phyloP scores from a whole-genome alignment of 805 yeast species.

The Ogataea trehalophila region DNA sequence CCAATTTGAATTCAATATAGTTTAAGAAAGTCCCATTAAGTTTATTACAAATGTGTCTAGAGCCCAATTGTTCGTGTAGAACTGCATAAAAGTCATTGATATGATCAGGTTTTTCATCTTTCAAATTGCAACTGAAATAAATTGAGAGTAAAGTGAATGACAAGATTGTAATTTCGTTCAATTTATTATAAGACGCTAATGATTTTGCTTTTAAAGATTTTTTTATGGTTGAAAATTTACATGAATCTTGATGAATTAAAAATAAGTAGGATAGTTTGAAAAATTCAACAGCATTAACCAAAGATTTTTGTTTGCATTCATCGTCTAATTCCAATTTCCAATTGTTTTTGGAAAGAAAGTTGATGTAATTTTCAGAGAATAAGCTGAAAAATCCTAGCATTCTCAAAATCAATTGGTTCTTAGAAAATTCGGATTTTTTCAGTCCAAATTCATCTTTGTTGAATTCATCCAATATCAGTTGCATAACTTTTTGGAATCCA shows the following conservation, averaged over 20 bases:
- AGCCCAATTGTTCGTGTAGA: constrained; percentile 73
- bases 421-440: constrained; percentile 26
- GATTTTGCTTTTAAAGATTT: constrained; percentile 42
- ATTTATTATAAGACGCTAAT: constrained; percentile 35
- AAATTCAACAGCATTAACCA: constrained; percentile 25
- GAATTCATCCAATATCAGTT: constrained; percentile 37
- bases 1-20: constrained; percentile 51
- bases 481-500: constrained; percentile 50
- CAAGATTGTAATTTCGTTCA: constrained; percentile 43
- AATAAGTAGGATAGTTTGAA: constrained; percentile 45
- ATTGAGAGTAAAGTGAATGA: constrained; percentile 34
- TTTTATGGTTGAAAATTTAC: constrained; percentile 32
- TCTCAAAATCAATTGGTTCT: constrained; percentile 41
- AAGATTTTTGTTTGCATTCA: constrained; percentile 1
- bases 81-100: constrained; percentile 47
- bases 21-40: constrained; percentile 58
- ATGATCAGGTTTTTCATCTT: constrained; percentile 16
- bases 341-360: constrained; percentile 19
- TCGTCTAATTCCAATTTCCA: constrained; percentile 35
- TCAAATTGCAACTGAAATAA: constrained; percentile 29
- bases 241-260: constrained; percentile 49
- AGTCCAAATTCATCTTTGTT: constrained; percentile 20
- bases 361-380: constrained; percentile 37
- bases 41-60: constrained; percentile 61
- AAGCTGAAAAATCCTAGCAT: constrained; percentile 51